These are phyloP conservation scores for Sclerotinia minor DNA, from an alignment of 2,329 filamentous ascomycete genomes.

Conservation along the genomic window DNA sequence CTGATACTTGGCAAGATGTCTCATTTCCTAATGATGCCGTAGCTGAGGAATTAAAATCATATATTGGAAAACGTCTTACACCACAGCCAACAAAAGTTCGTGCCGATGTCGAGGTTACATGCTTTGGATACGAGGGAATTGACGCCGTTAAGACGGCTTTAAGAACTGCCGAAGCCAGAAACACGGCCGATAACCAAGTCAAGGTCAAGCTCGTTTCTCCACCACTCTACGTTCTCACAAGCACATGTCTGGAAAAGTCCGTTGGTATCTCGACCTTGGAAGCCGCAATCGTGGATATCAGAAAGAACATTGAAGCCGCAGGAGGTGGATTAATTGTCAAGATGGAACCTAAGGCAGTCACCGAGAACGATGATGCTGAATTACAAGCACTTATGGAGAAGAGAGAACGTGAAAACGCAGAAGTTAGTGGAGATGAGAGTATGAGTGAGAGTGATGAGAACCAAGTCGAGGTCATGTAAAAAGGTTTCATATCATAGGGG, in stretches of 20 bases:
- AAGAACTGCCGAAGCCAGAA: conserved; percentile 85
- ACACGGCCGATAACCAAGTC: conserved; percentile 89
- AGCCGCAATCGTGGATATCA: conserved; percentile 85
- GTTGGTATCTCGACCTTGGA: conserved; percentile 82
- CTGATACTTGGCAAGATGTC: conserved; percentile 93
- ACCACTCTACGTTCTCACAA: conserved; percentile 93
- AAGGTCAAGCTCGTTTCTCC: conserved; percentile 99
- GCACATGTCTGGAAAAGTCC: conserved; percentile 90
- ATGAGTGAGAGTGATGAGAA: conserved; percentile 94
- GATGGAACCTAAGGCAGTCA: conserved; percentile 99
- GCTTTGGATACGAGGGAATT: conserved; percentile 95
- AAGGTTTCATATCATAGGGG: conserved; percentile 26
- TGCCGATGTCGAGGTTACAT: conserved; percentile 94
- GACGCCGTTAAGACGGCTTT: conserved; percentile 95
- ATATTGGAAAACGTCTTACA: conserved; percentile 95
- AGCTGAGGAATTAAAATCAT: conserved; percentile 85
- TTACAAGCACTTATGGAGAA: conserved; percentile 99
- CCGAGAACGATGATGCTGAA: conserved; percentile 96
- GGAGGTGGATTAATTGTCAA: conserved; percentile 84
- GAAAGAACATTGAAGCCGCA: conserved; percentile 72
- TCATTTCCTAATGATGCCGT: conserved; percentile 83
- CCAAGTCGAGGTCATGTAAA: conserved; percentile 56
- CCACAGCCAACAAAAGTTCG: conserved; percentile 99
- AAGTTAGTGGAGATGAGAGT: conserved; percentile 97
- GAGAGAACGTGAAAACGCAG: conserved; percentile 94